A percentile compares a stretch with the other conserved stretches of the same genome.
Evolutionary conservation across 1,284 basidiomycete species (phyloP).

Genomic region (Moesziomyces parantarcticus): DNA sequence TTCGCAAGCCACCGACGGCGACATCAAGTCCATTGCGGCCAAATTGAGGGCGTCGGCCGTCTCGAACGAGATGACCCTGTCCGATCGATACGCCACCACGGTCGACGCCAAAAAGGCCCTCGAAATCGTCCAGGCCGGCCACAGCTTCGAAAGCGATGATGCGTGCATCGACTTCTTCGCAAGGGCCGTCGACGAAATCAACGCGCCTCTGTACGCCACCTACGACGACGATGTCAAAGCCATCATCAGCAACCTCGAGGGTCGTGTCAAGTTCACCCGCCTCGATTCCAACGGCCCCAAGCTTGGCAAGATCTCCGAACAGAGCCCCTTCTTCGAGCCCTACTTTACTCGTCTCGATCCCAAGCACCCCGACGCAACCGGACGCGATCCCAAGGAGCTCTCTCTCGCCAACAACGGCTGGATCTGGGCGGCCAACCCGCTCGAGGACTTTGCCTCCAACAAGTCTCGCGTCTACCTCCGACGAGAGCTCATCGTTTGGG

Average conservation of each 20-base stretch:
- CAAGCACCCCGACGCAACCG: constrained; percentile 45
- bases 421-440: constrained; percentile 97
- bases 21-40: constrained; percentile 29
- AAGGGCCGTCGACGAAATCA: constrained; percentile 53
- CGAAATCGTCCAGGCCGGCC: constrained; percentile 31
- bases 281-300: constrained; percentile 57
- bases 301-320: constrained; percentile 49
- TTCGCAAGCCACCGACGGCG: neutral
- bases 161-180: constrained; percentile 33
- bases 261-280: constrained; percentile 56
- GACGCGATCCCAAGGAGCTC: constrained; percentile 77
- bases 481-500: constrained; percentile 96
- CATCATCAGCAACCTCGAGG: constrained; percentile 53
- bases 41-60: constrained; percentile 45
- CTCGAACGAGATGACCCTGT: constrained; percentile 49
- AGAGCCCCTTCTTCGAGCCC: constrained; percentile 56
- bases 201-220: constrained; percentile 44
- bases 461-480: constrained; percentile 96
- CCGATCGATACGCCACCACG: constrained; percentile 50
- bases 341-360: constrained; percentile 63
- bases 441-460: constrained; percentile 92
- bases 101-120: constrained; percentile 41
- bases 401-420: constrained; percentile 93
- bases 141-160: constrained; percentile 23
- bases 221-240: constrained; percentile 63